Percentiles rank a stretch among this genome's conserved stretches.
phyloP scores from a whole-genome alignment of 2,329 filamentous ascomycete genomes.

The Cordyceps militaris region DNA sequence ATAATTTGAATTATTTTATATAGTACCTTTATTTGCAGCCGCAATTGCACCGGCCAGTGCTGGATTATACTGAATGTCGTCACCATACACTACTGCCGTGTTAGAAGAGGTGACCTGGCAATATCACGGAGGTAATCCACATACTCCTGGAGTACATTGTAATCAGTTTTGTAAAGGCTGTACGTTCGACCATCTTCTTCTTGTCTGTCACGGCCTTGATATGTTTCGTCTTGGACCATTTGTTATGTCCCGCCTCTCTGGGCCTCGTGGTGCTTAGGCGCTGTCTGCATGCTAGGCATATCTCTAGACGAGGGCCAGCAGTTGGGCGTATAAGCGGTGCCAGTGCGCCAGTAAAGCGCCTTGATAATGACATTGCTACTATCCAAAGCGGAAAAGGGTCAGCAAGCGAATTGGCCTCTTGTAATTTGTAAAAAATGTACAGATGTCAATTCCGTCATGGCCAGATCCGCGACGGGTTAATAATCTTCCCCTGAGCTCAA shows the following conservation, averaged over 20 bases:
- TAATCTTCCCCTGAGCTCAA: conserved; percentile 19
- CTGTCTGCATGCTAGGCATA: conserved; percentile 44
- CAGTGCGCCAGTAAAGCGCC: neutral
- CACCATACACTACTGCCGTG: conserved; percentile 56
- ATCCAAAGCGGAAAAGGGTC: too few relatives aligned
- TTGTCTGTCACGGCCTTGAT: conserved; percentile 84
- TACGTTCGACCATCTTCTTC: conserved; percentile 67
- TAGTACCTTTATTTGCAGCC: conserved; percentile 67
- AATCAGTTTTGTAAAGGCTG: conserved; percentile 63
- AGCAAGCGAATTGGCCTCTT: neutral
- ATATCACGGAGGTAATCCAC: conserved; percentile 17
- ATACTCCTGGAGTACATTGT: conserved; percentile 67
- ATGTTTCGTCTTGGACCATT: conserved; percentile 95
- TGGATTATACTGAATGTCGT: conserved; percentile 66
- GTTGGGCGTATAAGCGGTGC: neutral
- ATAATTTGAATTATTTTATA: neutral
- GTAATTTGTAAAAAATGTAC: neutral
- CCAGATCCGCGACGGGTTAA: conserved; percentile 21
- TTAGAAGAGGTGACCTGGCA: neutral
- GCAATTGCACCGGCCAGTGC: conserved; percentile 66
- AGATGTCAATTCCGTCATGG: neutral
- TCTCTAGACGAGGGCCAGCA: neutral
- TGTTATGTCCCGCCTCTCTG: conserved; percentile 67
- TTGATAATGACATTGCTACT: neutral
- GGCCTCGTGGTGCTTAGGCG: conserved; percentile 38